Base-by-base conservation (phyloP, 1,284 basidiomycete genomes). In the Ustilago bromivora region DNA sequence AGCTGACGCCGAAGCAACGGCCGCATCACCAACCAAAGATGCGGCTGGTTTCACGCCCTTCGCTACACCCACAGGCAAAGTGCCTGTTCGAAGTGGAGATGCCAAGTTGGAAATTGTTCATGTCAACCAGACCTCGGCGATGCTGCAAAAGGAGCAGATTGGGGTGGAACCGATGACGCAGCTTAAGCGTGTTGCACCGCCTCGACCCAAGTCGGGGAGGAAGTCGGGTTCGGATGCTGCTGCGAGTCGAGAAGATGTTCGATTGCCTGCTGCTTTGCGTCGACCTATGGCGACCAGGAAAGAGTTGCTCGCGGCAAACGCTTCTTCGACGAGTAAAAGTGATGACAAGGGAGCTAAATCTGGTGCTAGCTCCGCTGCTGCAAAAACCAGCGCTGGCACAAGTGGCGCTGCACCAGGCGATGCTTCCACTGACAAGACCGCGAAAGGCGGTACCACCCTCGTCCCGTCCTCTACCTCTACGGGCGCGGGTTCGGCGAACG, bases 41-140 rank as follows among this genome's bases (percentile, higher is more conserved):
- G 61, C 66, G 41, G 49, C 41, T 15, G 55, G 59, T 13, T 40
- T 66, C 0, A 41, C 69, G 34, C 17, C 66, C 0, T 71, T 74
- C 17, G 57, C 63, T 7, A 73, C 72, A 38, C 77, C 73, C 2
- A 59, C 64, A 1, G 77, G 70, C 35, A 73, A 76, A 38, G 76
- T 80, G 1, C 58, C 68, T 1, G 79, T 79, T 17, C 41, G 57
- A 28, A 76, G 63, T 38, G 64, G 63, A 9, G 79, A 74, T 5
- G 57, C 59, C 2, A 72, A 74, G 57, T 65, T 83, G 23, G 69
- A 80, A 3, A 69, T 83, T 9, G 69, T 79, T 3, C 82, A 83
- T 57, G 82, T 83, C 28, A 83, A 83, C 35, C 62, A 79, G 62
- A 83, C 82, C 9, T 82, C 80, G 43, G 81, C 81, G 28, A 82